Percentiles rank a stretch among this genome's conserved stretches.
Conservation (phyloP, 2,329 filamentous ascomycete genomes). For the Zasmidium angulare region DNA sequence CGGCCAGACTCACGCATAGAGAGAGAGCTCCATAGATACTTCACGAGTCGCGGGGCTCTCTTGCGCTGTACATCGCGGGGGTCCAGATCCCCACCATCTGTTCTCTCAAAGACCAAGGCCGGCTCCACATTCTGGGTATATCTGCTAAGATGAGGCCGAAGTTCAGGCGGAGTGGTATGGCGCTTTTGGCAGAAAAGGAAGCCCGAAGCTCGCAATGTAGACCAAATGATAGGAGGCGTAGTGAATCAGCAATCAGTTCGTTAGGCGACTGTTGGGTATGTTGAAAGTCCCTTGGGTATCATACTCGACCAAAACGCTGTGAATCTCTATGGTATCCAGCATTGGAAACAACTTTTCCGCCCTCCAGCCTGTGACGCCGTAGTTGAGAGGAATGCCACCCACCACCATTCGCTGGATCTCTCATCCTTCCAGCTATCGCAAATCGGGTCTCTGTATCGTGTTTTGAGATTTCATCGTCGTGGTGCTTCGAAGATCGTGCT, state of each 20-base stretch:
- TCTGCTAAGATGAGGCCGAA: background rate
- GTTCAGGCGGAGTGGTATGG: background rate
- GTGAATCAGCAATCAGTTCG: background rate
- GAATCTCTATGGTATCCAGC: background rate
- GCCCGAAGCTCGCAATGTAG: background rate
- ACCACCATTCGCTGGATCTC: background rate
- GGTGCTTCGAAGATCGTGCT: background rate
- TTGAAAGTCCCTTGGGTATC: background rate
- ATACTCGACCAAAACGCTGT: background rate
- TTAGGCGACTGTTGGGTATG: background rate
- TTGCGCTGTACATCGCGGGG: no score
- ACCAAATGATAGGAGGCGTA: background rate
- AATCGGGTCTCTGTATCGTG: background rate
- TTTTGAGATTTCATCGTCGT: background rate
- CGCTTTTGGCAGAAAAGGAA: background rate
- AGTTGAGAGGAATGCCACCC: background rate
- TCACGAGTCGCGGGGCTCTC: no score
- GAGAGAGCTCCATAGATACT: no score
- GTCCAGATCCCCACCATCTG: no score
- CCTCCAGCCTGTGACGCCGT: background rate
- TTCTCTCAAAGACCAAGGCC: no score
- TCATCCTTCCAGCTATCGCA: background rate
- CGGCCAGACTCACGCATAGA: no score
- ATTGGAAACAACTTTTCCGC: background rate
- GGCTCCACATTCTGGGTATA: no score